phyloP scores from a whole-genome alignment of 2,329 filamentous ascomycete genomes.

The Gliomastix tumulicola region DNA sequence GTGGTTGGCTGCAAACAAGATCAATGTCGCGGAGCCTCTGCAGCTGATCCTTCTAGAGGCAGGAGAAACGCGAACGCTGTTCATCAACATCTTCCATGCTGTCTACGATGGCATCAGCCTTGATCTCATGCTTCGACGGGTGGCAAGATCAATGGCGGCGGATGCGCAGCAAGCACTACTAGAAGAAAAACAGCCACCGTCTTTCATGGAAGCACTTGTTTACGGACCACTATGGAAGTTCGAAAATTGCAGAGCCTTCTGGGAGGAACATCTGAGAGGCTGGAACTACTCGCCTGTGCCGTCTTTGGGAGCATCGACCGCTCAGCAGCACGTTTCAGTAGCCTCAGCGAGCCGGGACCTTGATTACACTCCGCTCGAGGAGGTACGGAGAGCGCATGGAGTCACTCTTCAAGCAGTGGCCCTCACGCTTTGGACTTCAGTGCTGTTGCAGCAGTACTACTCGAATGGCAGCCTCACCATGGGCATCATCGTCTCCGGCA shows the following conservation, averaged over 20 bases:
- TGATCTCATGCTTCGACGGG: conserved; percentile 53
- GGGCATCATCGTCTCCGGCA: conserved; percentile 74
- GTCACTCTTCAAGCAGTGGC: conserved; percentile 75
- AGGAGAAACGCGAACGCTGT: conserved; percentile 29
- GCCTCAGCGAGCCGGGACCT: conserved; percentile 15
- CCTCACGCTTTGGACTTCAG: conserved; percentile 66
- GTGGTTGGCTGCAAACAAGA: conserved; percentile 50
- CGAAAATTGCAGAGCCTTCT: conserved; percentile 48
- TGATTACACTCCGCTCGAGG: conserved; percentile 36
- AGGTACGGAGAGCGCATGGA: conserved; percentile 49
- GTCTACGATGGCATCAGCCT: conserved; percentile 83
- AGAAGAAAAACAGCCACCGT: conserved; percentile 32
- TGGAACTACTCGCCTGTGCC: conserved; percentile 13
- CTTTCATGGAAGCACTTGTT: conserved; percentile 61
- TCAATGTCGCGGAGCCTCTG: conserved; percentile 42
- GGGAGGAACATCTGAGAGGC: conserved; percentile 48
- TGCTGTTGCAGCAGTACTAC: conserved; percentile 45
- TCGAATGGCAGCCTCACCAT: conserved; percentile 40
- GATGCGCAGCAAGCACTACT: too few relatives aligned
- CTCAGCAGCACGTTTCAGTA: conserved; percentile 3
- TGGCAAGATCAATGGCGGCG: conserved; percentile 28
- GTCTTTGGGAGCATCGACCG: conserved; percentile 2
- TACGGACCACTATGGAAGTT: conserved; percentile 58
- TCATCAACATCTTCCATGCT: conserved; percentile 73
- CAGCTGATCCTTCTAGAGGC: conserved; percentile 35